Base-by-base conservation (phyloP, 805 yeast genomes). In the Cyberlindnera samutprakarnensis region DNA sequence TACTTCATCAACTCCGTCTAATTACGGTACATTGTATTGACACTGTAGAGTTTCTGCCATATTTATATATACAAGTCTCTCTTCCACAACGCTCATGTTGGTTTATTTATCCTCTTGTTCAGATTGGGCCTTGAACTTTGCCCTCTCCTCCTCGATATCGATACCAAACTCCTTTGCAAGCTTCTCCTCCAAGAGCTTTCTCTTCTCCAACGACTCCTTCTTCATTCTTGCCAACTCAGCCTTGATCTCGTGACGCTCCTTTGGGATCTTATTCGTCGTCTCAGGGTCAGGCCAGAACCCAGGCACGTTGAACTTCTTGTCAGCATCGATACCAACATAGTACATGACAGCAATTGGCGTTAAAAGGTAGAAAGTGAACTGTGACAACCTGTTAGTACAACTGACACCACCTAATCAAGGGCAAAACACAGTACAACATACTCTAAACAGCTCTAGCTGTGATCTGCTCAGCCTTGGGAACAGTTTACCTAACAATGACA, bases 211-310 rank as follows among this genome's bases (percentile, higher is more conserved):
- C 38, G 88, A 68, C 33, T 78, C 94, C 43, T 75, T 72, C 54
- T 78, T 75, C 69, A 88, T 79, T 54, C 95, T 73, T 12, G 94
- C 95, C 23, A 88, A 63, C 52, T 88, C 97, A 1, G 92, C 90
- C 53, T 84, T 80, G 38, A 88, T 85, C 53, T 88, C 96, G 48
- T 80, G 83, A 3, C 87, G 87, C 51, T 88, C 96, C 50, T 87
- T 88, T 3, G 97, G 97, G 22, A 88, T 78, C 59, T 84, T 80
- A 54, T 88, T 87, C 44, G 86, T 67, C 3, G 96, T 81, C 25
- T 82, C 81, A 25, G 96, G 96, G 55, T 87, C 96, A 3, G 97
- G 97, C 95, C 95, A 87, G 59, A 85, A 88, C 14, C 95, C 95
- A 7, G 94, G 94, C 29, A 87, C 78, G 51, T 86, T 84, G 56